Evolutionary conservation across 441 rosid species (phyloP).

Genomic region (Adansonia rubrostipa): DNA sequence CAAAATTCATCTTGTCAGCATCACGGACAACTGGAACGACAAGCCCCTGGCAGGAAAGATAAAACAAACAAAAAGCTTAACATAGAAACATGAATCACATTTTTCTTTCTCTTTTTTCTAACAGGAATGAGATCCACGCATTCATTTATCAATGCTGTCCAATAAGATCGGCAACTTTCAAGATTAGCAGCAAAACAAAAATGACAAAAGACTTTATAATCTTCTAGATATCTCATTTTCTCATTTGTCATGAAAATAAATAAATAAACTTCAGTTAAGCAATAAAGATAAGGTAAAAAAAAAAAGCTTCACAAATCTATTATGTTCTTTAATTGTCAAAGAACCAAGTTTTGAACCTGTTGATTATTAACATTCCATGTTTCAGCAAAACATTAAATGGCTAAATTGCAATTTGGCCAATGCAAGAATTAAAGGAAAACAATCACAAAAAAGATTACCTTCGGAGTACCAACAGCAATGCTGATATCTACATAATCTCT

Average conservation of each 20-base stretch:
- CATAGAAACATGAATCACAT: neutral
- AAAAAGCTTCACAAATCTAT: neutral
- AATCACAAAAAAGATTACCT: slow-evolving; percentile 44
- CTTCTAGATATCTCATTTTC: neutral
- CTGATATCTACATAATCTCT: slow-evolving; percentile 94
- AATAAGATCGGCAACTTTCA: no score
- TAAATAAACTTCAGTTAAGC: neutral
- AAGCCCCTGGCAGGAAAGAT: slow-evolving; percentile 62
- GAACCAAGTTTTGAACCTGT: neutral
- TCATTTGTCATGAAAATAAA: neutral
- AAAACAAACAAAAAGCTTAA: neutral
- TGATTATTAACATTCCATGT: neutral
- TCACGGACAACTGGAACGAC: slow-evolving; percentile 92
- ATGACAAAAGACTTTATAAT: neutral
- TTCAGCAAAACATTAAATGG: neutral
- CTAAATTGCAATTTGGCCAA: neutral
- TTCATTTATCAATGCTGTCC: no score
- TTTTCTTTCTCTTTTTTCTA: neutral
- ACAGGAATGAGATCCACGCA: neutral
- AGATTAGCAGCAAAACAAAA: neutral
- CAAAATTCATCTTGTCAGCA: slow-evolving; percentile 87
- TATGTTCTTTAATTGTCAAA: neutral
- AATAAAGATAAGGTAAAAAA: neutral
- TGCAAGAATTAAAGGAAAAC: neutral
- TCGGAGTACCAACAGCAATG: slow-evolving; percentile 96